phyloP scores from a whole-genome alignment of 1,139 yeast genomes.

The Ogataea hybrid region DNA sequence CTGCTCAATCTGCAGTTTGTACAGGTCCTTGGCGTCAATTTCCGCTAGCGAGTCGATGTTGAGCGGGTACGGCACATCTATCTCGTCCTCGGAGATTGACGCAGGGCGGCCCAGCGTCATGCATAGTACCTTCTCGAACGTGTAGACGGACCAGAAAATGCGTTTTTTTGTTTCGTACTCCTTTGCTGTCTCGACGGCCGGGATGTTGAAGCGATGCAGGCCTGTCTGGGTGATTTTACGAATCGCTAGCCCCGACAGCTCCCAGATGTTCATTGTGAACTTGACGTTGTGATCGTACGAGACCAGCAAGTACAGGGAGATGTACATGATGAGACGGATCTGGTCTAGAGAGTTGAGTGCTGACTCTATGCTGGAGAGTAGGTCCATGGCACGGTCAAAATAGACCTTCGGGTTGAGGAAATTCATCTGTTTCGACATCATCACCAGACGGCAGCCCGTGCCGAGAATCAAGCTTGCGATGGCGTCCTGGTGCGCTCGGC shows the following conservation, averaged over 20 bases:
- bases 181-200: slow-evolving; percentile 8
- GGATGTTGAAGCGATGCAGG: slow-evolving; percentile 12
- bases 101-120: slow-evolving; percentile 42
- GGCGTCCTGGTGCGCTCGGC: slow-evolving; percentile 4
- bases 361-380: slow-evolving; percentile 2
- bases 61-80: slow-evolving; percentile 41
- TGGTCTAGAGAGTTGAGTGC: slow-evolving; percentile 11
- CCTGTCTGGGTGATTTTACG: slow-evolving; percentile 18
- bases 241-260: slow-evolving; percentile 17
- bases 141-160: slow-evolving; percentile 48
- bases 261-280: slow-evolving; percentile 19
- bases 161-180: slow-evolving; percentile 25
- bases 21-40: slow-evolving; percentile 7
- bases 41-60: slow-evolving; percentile 10
- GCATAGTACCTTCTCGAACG: slow-evolving; percentile 43
- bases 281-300: slow-evolving; percentile 16
- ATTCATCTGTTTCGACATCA: slow-evolving; percentile 8
- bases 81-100: slow-evolving; percentile 44
- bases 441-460: slow-evolving; percentile 13
- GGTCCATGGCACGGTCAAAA: slow-evolving; percentile 13
- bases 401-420: slow-evolving; percentile 11
- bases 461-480: slow-evolving; percentile 13
- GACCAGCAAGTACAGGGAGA: slow-evolving; percentile 15
- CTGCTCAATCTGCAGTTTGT: too few species aligned
- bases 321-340: slow-evolving; percentile 16